These are phyloP conservation scores for Protomyces lactucae-debilis DNA, from an alignment of 1,139 yeast species.

Conservation along the genomic window DNA sequence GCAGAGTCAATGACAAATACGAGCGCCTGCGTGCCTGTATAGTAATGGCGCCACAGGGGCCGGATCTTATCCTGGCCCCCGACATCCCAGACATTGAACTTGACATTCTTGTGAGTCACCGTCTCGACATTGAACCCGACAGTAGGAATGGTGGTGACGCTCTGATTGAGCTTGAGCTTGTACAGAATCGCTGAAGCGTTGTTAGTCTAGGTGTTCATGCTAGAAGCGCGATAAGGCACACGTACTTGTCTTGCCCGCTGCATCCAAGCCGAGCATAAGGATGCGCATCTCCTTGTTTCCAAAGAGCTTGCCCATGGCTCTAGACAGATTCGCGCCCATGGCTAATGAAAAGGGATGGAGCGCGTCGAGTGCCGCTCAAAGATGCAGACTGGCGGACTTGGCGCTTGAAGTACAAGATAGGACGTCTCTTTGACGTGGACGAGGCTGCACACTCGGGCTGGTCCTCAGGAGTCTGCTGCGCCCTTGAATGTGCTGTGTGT, in stretches of 20 bases:
- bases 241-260: constrained; percentile 82
- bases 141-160: constrained; percentile 82
- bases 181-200: constrained; percentile 50
- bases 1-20: constrained; percentile 86
- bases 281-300: constrained; percentile 50
- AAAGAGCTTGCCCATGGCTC: constrained; percentile 45
- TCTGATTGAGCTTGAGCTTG: constrained; percentile 67
- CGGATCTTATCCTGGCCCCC: constrained; percentile 92
- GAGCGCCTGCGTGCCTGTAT: constrained; percentile 89
- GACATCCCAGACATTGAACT: constrained; percentile 94
- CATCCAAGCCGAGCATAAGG: constrained; percentile 86
- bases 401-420: too few relatives aligned
- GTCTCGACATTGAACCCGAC: constrained; percentile 95
- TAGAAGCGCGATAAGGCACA: constrained; percentile 20
- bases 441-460: too few relatives aligned
- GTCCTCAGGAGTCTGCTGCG: too few relatives aligned
- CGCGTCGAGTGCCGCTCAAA: background rate
- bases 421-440: too few relatives aligned
- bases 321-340: constrained; percentile 26
- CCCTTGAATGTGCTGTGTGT: too few relatives aligned
- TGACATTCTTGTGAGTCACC: constrained; percentile 76
- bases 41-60: constrained; percentile 92
- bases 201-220: background rate
- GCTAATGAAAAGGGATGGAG: background rate
- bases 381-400: too few relatives aligned